Evolutionary conservation across 2,329 filamentous ascomycete genomes (phyloP), one percentile per base, ranked within the genome.

Genomic region (Beauveria medogensis): DNA sequence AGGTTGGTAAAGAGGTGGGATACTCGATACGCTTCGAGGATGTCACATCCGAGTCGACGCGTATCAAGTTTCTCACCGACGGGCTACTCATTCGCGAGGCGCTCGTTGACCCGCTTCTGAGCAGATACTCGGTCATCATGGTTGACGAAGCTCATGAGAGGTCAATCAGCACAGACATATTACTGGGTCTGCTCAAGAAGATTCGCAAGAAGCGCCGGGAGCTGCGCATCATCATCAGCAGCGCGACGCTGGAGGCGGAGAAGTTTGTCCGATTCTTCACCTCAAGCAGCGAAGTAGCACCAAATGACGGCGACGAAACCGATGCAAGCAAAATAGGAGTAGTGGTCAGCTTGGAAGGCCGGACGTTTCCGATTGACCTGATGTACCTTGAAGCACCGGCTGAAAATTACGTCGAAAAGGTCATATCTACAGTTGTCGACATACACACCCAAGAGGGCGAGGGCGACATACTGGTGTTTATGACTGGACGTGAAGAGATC

Each of bases 61-160:
- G 85, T 57, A 93, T 99, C 76, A 97, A 99, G 72, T 97, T 97
- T 70, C 77, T 97, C 64, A 99, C 93, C 0, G 94, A 99, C 75
- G 93, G 93, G 0, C 80, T 99, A 54, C 81, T 99, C 37, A 85
- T 99, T 58, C 82, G 93, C 68, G 94, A 99, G 75, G 94, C 93
- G 30, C 81, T 99, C 5, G 90, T 97, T 3, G 94, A 99, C 73
- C 94, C 94, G 14, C 76, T 97, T 3, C 76, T 99, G 41, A 94
- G 90, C 22, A 84, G 91, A 12, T 99, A 99, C 72, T 95, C 92
- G 0, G 89, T 96, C 50, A 91, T 99, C 67, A 97, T 99, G 91
- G 89, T 99, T 8, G 94, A 99, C 70, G 93, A 97, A 75, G 94
- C 93, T 7, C 94, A 99, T 71, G 93, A 97, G 74, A 82, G 94